These are phyloP conservation scores for Alternaria arbusti DNA, from an alignment of 2,329 filamentous ascomycete genomes.

Conservation along the genomic window DNA sequence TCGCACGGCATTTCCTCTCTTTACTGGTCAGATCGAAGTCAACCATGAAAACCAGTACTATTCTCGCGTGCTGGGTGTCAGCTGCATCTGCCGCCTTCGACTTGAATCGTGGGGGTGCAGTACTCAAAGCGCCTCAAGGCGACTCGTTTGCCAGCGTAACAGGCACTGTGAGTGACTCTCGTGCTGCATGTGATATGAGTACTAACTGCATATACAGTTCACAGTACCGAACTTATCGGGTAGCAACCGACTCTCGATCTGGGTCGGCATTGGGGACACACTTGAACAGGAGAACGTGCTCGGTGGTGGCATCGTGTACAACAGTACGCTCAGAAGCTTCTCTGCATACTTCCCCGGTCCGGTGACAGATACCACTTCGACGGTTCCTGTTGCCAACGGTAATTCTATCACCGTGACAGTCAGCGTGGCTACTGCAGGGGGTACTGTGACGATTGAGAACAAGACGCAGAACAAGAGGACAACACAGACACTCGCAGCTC, in stretches of 20 bases:
- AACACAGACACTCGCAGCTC: slow-evolving; percentile 22
- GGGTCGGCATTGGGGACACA: slow-evolving; percentile 32
- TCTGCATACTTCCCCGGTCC: slow-evolving; percentile 28
- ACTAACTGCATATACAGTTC: slow-evolving; percentile 12
- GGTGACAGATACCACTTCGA: slow-evolving; percentile 23
- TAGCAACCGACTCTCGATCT: slow-evolving; percentile 28
- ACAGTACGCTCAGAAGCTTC: slow-evolving; percentile 26
- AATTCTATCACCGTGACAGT: slow-evolving; percentile 30
- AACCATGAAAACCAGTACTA: slow-evolving; percentile 19
- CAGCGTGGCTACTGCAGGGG: slow-evolving; percentile 14
- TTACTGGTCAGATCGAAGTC: background rate
- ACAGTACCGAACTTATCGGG: slow-evolving; percentile 29
- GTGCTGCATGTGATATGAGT: background rate
- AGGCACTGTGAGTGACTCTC: slow-evolving; percentile 15
- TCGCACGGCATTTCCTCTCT: background rate
- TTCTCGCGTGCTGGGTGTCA: slow-evolving; percentile 19
- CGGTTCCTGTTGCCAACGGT: slow-evolving; percentile 25
- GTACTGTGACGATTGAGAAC: slow-evolving; percentile 33
- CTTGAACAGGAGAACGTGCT: slow-evolving; percentile 29
- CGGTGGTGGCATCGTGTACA: slow-evolving; percentile 29
- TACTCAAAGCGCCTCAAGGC: slow-evolving; percentile 32
- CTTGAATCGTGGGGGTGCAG: slow-evolving; percentile 29
- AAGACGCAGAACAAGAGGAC: slow-evolving; percentile 29
- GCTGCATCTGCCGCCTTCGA: slow-evolving; percentile 30
- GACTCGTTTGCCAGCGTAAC: slow-evolving; percentile 29